Evolutionary conservation across 2,329 filamentous ascomycete genomes (phyloP).

Genomic region (Cladophialophora yegresii): DNA sequence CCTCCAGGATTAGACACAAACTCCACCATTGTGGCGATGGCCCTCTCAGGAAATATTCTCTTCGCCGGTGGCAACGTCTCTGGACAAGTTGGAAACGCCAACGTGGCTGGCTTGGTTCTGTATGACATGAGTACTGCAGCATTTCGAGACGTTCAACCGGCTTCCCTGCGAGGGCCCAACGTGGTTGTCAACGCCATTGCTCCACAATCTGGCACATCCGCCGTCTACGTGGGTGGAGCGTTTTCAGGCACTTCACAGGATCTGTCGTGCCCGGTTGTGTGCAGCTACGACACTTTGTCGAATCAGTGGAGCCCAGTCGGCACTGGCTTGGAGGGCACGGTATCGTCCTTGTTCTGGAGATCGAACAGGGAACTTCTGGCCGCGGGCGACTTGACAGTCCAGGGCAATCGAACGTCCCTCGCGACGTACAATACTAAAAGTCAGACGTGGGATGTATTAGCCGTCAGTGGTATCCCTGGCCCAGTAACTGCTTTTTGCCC

Average conservation of each 20-base stretch:
- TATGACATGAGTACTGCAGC: slow-evolving; percentile 71
- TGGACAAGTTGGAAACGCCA: slow-evolving; percentile 65
- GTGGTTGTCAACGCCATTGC: slow-evolving; percentile 76
- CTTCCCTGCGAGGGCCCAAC: slow-evolving; percentile 68
- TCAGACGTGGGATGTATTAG: slow-evolving; percentile 66
- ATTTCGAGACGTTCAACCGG: slow-evolving; percentile 69
- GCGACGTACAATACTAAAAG: slow-evolving; percentile 70
- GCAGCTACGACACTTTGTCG: slow-evolving; percentile 70
- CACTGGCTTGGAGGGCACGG: slow-evolving; percentile 67
- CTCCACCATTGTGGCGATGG: slow-evolving; percentile 74
- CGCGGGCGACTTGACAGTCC: slow-evolving; percentile 72
- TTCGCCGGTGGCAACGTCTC: slow-evolving; percentile 81
- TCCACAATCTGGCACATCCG: slow-evolving; percentile 66
- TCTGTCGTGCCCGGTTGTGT: slow-evolving; percentile 78
- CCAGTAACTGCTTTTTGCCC: slow-evolving; percentile 74
- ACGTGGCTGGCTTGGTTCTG: slow-evolving; percentile 72
- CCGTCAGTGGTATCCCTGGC: slow-evolving; percentile 69
- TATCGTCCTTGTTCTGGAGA: slow-evolving; percentile 74
- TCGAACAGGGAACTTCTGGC: slow-evolving; percentile 71
- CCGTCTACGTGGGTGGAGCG: slow-evolving; percentile 82
- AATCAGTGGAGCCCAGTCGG: slow-evolving; percentile 81
- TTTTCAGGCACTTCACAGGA: slow-evolving; percentile 77
- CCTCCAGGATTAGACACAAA: slow-evolving; percentile 65
- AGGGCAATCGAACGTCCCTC: slow-evolving; percentile 66
- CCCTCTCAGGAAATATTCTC: slow-evolving; percentile 65